Evolutionary conservation across 1,139 yeast species (phyloP), one percentile per base, ranked within the genome.

Genomic region (Waltiozyma sp.): DNA sequence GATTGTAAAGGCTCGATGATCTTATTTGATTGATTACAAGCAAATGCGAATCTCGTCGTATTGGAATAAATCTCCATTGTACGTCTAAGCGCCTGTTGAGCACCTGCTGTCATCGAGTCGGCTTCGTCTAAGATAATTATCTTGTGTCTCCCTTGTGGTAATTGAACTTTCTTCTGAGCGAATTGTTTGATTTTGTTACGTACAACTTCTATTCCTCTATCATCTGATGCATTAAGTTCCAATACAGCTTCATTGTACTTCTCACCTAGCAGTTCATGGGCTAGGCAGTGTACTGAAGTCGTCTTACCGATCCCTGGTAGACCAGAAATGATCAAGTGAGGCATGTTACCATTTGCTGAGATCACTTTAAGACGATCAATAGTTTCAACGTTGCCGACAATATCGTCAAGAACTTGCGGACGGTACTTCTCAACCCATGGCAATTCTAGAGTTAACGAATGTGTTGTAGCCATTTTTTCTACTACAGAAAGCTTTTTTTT

Each of bases 101-200:
- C 98, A 40, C 95, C 96, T 0, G 96, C 89, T 0, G 98, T 91
- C 89, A 91, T 86, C n/a, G 95, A 84, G 60, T 91, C 97, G 0
- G 96, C 97, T 62, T 89, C 97, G 62, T 89, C 97, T 49, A 89
- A 66, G 43, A 89, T 88, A 49, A 91, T 75, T 47, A 91, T 85
- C 69, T 91, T 91, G 58, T 91, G 96, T 19, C 79, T 75, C 49
- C 77, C 96, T 44, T 68, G 74, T 51, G 73, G 95, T 58, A 75
- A 72, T 57, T 67, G 85, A 46, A 72, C 91, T 59, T 86, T 89
- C 54, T 91, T 89, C 59, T 89, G 97, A 4, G 98, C 97, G 69
- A 91, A 91, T 49, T 85, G 86, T 64, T 91, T 91, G 62, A 91
- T 88, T 57, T 87, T 80, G 54, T 86, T 87, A 51, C 98, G 73